A percentile compares a stretch with the other conserved stretches of the same genome.
phyloP scores from a whole-genome alignment of 306 rosid species.

The Lablab purpureus region DNA sequence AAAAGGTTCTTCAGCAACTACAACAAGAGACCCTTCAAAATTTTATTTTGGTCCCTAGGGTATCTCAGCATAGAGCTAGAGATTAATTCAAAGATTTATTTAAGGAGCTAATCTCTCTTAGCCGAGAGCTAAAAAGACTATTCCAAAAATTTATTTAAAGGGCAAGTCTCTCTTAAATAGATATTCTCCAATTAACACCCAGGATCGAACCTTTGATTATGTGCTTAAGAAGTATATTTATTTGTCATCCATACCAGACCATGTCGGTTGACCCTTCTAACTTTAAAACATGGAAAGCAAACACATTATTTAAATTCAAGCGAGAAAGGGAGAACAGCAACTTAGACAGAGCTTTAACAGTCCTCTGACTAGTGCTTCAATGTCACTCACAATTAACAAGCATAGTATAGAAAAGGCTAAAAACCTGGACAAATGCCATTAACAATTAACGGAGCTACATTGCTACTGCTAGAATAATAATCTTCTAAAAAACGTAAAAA shows the following conservation, averaged over 20 bases:
- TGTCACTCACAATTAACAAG: background rate
- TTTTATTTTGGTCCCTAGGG: background rate
- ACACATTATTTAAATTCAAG: background rate
- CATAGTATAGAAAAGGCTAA: background rate
- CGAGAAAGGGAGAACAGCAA: background rate
- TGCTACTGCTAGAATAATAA: background rate
- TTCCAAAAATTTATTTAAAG: background rate
- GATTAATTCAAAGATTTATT: background rate
- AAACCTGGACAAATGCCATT: background rate
- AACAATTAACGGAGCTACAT: background rate
- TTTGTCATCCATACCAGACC: background rate
- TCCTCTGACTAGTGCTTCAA: background rate
- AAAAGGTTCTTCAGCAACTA: slow-evolving; percentile 34
- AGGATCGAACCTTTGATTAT: background rate
- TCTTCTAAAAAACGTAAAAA: background rate
- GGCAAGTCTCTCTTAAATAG: background rate
- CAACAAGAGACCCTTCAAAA: slow-evolving; percentile 15
- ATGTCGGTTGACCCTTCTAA: slow-evolving; percentile 1
- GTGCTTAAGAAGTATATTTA: background rate
- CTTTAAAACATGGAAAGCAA: slow-evolving; percentile 8
- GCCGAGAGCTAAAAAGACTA: background rate
- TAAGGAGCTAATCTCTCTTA: background rate
- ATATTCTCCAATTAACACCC: background rate
- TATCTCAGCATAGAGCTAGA: background rate
- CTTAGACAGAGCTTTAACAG: slow-evolving; percentile 3